Percentiles rank a stretch among this genome's conserved stretches.
Conservation (phyloP, 169 alveolate genomes). For the Plasmodium cynomolgi region DNA sequence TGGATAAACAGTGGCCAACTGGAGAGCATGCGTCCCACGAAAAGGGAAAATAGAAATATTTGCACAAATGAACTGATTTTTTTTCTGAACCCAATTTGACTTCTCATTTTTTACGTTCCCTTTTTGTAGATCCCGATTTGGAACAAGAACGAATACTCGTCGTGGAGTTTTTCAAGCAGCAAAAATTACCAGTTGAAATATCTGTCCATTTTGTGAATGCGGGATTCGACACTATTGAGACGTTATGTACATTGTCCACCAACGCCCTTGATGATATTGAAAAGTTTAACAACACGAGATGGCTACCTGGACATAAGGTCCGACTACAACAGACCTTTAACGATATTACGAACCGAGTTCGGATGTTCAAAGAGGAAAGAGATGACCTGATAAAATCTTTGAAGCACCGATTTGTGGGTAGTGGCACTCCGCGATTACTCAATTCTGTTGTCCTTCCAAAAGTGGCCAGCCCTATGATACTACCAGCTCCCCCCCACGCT, state of each 20-base stretch:
- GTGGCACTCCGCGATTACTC: slow-evolving; percentile 12
- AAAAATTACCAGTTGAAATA: slow-evolving; percentile 89
- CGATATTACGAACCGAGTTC: slow-evolving; percentile 80
- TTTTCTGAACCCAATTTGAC: not conserved
- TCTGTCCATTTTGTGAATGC: slow-evolving; percentile 90
- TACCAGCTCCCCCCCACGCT: slow-evolving; percentile 25
- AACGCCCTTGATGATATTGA: slow-evolving; percentile 90
- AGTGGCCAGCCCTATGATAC: slow-evolving; percentile 28
- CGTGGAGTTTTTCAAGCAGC: slow-evolving; percentile 87
- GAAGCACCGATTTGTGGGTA: slow-evolving; percentile 23
- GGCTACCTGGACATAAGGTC: slow-evolving; percentile 93
- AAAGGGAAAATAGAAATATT: not conserved
- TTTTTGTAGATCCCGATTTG: slow-evolving; percentile 87
- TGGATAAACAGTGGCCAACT: not conserved
- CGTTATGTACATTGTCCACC: slow-evolving; percentile 87
- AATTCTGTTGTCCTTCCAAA: slow-evolving; percentile 44
- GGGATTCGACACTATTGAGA: slow-evolving; percentile 91
- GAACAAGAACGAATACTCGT: slow-evolving; percentile 86
- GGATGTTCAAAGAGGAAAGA: slow-evolving; percentile 80
- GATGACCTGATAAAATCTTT: slow-evolving; percentile 31
- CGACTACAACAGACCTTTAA: slow-evolving; percentile 81
- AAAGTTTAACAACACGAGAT: slow-evolving; percentile 85
- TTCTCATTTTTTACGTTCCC: not conserved
- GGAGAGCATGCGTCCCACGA: not conserved
- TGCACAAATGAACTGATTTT: not conserved